phyloP scores from a whole-genome alignment of 306 rosid species.

The Sindora glabra region DNA sequence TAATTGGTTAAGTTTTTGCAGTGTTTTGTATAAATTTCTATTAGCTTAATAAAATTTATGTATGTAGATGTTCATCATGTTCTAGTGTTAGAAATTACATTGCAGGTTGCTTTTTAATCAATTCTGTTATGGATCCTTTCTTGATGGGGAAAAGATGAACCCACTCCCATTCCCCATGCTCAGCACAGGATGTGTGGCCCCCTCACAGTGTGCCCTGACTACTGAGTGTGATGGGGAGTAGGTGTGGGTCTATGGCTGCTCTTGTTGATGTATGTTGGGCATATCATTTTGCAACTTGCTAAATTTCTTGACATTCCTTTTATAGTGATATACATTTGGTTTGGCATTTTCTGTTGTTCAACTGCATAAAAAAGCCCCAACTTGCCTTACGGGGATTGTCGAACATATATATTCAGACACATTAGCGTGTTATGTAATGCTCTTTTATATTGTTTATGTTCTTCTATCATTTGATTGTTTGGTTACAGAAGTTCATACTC shows the following conservation, averaged over 20 bases:
- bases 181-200: too few species aligned
- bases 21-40: neutral
- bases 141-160: too few species aligned
- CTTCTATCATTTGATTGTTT: neutral
- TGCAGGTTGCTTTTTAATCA: neutral
- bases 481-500: neutral
- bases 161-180: too few species aligned
- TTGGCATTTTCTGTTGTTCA: neutral
- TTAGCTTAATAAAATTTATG: neutral
- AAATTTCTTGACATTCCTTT: too few species aligned
- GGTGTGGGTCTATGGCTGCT: too few species aligned
- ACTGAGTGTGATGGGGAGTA: too few species aligned
- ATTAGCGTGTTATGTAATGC: neutral
- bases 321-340: neutral
- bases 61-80: neutral
- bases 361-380: neutral
- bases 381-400: neutral
- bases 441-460: neutral
- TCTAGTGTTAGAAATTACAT: neutral
- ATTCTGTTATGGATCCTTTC: neutral
- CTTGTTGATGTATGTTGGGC: too few species aligned
- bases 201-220: too few species aligned
- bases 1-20: neutral
- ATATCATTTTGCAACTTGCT: too few species aligned
- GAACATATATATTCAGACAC: neutral